These are phyloP conservation scores for Hypholoma fasciculare DNA, from an alignment of 768 basidiomycete genomes.

Conservation along the genomic window DNA sequence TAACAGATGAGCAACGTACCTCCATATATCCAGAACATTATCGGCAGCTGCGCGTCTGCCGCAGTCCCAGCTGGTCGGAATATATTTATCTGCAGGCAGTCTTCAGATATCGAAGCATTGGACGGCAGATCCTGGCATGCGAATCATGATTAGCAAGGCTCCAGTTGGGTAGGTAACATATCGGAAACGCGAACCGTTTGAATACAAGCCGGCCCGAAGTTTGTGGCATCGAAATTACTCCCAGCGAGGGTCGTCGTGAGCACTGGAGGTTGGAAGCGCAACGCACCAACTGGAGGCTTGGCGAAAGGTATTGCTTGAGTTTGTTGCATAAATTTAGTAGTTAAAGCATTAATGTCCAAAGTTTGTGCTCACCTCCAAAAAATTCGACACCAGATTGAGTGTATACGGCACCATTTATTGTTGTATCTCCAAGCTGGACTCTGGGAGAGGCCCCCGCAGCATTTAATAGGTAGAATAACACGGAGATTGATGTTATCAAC, in stretches of 20 bases:
- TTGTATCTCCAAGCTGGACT: not conserved
- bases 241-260: conserved; percentile 34
- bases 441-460: not conserved
- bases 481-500: not conserved
- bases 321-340: not conserved
- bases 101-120: conserved; percentile 37
- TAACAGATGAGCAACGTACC: conserved; percentile 1
- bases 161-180: too few species aligned
- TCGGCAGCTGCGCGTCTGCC: conserved; percentile 26
- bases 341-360: not conserved
- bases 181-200: conserved; percentile 26
- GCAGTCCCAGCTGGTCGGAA: conserved; percentile 42
- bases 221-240: conserved; percentile 38
- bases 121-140: conserved; percentile 30
- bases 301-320: conserved; percentile 47
- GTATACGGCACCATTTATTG: not conserved
- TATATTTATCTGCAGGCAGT: conserved; percentile 57
- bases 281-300: conserved; percentile 44
- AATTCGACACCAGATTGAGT: not conserved
- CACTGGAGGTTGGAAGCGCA: conserved; percentile 44
- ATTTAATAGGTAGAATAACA: not conserved
- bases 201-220: conserved; percentile 44
- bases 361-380: conserved; percentile 2
- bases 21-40: conserved; percentile 22
- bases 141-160: not conserved